Evolutionary conservation across 176 grass and related monocot species (phyloP).

Genomic region (Tillandsia fasciculata): DNA sequence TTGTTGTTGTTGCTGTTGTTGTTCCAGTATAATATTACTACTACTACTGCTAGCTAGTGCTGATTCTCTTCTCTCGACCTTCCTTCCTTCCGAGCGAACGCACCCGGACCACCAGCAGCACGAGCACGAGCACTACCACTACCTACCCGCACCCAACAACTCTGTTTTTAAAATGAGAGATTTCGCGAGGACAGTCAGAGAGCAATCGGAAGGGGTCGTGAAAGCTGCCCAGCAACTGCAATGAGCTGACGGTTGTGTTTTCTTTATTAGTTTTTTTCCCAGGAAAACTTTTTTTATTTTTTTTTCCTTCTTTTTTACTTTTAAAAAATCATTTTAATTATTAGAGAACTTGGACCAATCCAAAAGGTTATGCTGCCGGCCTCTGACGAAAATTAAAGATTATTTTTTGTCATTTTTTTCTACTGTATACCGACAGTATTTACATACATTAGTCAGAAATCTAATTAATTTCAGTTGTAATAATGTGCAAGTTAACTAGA

Average conservation of each 20-base stretch:
- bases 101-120: not conserved
- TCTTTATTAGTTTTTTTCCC: not conserved
- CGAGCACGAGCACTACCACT: not conserved
- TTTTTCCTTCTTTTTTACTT: constrained; percentile 3
- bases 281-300: not conserved
- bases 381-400: too few relatives aligned
- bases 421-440: too few relatives aligned
- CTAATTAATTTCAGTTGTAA: too few relatives aligned
- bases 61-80: not conserved
- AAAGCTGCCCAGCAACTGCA: constrained; percentile 39
- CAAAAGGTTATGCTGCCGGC: too few relatives aligned
- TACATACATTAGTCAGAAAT: too few relatives aligned
- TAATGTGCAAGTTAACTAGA: too few relatives aligned
- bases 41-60: not conserved
- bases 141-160: constrained; percentile 11
- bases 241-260: constrained; percentile 19
- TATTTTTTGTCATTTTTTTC: too few relatives aligned
- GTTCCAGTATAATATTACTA: not conserved
- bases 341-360: not conserved
- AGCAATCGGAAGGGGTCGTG: constrained; percentile 7
- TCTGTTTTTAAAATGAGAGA: not conserved
- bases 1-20: not conserved
- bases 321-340: constrained; percentile 7
- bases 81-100: not conserved
- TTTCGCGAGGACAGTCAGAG: constrained; percentile 25